Evolutionary conservation across 2,329 filamentous ascomycete species (phyloP).

Genomic region (Stemphylium beticola): DNA sequence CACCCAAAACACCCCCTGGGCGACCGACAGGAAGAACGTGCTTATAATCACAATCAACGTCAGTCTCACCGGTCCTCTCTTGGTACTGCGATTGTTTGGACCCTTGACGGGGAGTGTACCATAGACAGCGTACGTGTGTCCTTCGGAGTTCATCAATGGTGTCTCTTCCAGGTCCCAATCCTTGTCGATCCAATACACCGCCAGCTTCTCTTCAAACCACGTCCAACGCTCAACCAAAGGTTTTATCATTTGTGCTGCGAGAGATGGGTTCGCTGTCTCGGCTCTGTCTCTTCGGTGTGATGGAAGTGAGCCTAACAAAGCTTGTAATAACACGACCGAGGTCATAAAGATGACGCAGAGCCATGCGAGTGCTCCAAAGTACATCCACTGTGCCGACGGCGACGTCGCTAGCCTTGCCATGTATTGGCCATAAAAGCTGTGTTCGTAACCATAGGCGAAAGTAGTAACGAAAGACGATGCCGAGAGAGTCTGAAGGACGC

Average conservation of each 20-base stretch:
- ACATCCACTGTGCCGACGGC: slow-evolving; percentile 35
- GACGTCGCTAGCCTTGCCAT: slow-evolving; percentile 19
- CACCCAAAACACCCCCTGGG: slow-evolving; percentile 41
- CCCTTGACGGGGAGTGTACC: slow-evolving; percentile 18
- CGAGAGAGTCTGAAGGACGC: slow-evolving; percentile 33
- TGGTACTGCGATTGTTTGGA: neutral
- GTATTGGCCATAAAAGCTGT: slow-evolving; percentile 33
- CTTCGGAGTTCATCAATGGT: slow-evolving; percentile 6
- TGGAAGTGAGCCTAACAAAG: neutral
- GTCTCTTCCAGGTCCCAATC: slow-evolving; percentile 11
- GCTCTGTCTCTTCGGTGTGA: neutral
- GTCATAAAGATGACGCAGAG: slow-evolving; percentile 18
- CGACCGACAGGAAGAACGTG: slow-evolving; percentile 32
- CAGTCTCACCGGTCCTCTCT: slow-evolving; percentile 12
- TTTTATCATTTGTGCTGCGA: slow-evolving; percentile 4
- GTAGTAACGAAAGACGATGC: slow-evolving; percentile 32
- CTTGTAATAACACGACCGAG: slow-evolving; percentile 10
- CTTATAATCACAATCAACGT: slow-evolving; percentile 16
- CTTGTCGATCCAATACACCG: slow-evolving; percentile 10
- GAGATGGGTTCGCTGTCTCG: neutral
- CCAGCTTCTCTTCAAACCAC: slow-evolving; percentile 10
- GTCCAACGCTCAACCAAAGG: slow-evolving; percentile 4
- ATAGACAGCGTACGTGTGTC: slow-evolving; percentile 11
- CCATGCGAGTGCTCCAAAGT: slow-evolving; percentile 40
- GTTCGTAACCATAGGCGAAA: slow-evolving; percentile 34